Base-by-base conservation (phyloP, 805 yeast genomes). In the Saccharomycopsis sp. region DNA sequence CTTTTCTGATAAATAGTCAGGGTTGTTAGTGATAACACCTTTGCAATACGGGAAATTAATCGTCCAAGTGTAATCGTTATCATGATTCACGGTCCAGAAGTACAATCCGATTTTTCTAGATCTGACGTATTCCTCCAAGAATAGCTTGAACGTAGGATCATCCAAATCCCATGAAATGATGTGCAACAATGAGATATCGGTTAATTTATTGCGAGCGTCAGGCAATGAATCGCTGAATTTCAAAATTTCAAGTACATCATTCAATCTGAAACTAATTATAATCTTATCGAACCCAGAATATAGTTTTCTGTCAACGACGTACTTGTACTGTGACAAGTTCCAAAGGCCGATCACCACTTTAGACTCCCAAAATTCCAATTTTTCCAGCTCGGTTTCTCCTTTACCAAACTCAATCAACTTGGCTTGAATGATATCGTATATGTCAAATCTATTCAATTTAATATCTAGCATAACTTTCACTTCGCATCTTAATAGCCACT, bases 401-500 rank as follows among this genome's bases (percentile, higher is more conserved):
- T 46, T 35, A 17, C 44, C 28, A 26, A 38, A 47, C 19, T n/a
- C 20, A 4, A 42, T 28, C 33, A 64, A 47, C 1, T 55, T 52
- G 7, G 49, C 39, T 31, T 62, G 49, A 21, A 66, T 48, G 23
- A 58, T 33, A 2, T 52, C 54, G 29, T 53, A 54, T 13, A 66
- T 74, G n/a, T 65, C 83, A 53, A 72, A 78, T 38, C 70, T 67
- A 9, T 64, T 51, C 19, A 50, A 71, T 41, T 46, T 74, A 36
- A 56, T 79, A 53, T 87, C 88, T 61, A 95, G 94, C 8, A 56
- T 85, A 8, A 55, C 72, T 19, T 70, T 87, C 43, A 68, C 85
- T 51, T 47, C 68, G 9, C 70, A 79, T 7, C 88, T 88, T 59
- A 27, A 67, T 39, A 59, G 50, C 70, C 70, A 66, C 5, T 47